Base-by-base conservation (phyloP, 805 yeast species). In the Cyberlindnera samutprakarnensis region DNA sequence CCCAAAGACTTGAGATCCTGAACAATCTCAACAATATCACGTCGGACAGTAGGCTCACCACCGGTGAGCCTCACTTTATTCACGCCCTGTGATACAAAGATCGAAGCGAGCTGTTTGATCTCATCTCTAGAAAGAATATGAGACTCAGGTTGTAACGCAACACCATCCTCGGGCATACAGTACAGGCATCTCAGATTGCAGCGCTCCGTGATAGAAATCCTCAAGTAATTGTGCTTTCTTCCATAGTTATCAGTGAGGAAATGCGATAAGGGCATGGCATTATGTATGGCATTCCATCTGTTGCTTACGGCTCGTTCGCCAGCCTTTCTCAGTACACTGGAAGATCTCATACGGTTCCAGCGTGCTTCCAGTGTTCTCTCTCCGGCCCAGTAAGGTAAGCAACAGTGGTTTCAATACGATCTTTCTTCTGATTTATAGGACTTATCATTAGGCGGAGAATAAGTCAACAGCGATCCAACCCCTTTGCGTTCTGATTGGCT, bases 141-240 rank as follows among this genome's bases (percentile, higher is more conserved):
- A 4, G 57, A 59, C 3, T 53, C 44, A 6, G 72, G 71, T 15
- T 69, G 61, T 17, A 71, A 44, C n/a, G 61, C 66, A 3, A 71
- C 61, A 5, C 77, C 77, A 31, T 70, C 72, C 34, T 68, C 73
- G 0, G 77, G 77, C 77, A 71, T 71, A 40, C 76, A 71, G 42
- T 71, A 71, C 13, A 60, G 50, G 36, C 71, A 65, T 17, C 68
- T 39, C 14, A 70, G 44, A 40, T 70, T 70, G 38, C 76, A 70
- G 15, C 71, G 39, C 38, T 71, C 77, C 0, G 76, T 67, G 20
- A 71, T 57, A 18, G 72, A 64, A 14, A 71, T 71, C 23, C 76
- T 48, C 31, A 71, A 43, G 35, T 71, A 71, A 38, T 69, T 66
- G 38, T 71, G 77, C 20, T 54, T 46, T 25, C 77, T 51, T 13